phyloP scores from a whole-genome alignment of 257 asterid genomes.

The Solanum infundibuliforme region DNA sequence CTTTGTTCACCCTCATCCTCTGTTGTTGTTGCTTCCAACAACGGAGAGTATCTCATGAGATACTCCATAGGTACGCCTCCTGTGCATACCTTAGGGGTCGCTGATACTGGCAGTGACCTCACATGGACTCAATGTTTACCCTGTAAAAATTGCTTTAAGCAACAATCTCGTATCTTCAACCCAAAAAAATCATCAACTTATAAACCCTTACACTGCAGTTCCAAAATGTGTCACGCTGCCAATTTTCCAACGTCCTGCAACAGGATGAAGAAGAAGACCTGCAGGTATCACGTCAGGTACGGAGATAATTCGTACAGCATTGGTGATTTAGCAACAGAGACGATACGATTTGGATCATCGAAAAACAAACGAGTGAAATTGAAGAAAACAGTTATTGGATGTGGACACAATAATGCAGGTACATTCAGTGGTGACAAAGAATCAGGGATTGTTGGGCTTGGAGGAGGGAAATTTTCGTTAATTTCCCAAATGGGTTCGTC shows the following conservation, averaged over 20 bases:
- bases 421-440: conserved; percentile 1
- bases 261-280: neutral
- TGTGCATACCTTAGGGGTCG: conserved; percentile 32
- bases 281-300: conserved; percentile 18
- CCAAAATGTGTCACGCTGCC: conserved; percentile 14
- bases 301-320: conserved; percentile 29
- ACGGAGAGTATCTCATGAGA: conserved; percentile 52
- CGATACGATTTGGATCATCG: conserved; percentile 19
- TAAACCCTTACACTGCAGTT: conserved; percentile 12
- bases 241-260: conserved; percentile 11
- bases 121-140: conserved; percentile 63
- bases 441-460: conserved; percentile 67
- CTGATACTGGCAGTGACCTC: conserved; percentile 56
- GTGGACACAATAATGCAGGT: neutral
- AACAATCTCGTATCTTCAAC: conserved; percentile 18
- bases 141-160: conserved; percentile 32
- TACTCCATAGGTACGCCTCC: conserved; percentile 51
- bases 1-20: conserved; percentile 5
- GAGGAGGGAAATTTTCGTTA: conserved; percentile 34
- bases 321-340: conserved; percentile 46
- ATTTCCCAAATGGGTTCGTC: conserved; percentile 33
- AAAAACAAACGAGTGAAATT: neutral
- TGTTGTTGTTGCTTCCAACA: conserved; percentile 11
- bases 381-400: neutral
- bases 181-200: conserved; percentile 21